Evolutionary conservation across 495 filamentous ascomycete species (phyloP).

Genomic region (Podospora sp.): DNA sequence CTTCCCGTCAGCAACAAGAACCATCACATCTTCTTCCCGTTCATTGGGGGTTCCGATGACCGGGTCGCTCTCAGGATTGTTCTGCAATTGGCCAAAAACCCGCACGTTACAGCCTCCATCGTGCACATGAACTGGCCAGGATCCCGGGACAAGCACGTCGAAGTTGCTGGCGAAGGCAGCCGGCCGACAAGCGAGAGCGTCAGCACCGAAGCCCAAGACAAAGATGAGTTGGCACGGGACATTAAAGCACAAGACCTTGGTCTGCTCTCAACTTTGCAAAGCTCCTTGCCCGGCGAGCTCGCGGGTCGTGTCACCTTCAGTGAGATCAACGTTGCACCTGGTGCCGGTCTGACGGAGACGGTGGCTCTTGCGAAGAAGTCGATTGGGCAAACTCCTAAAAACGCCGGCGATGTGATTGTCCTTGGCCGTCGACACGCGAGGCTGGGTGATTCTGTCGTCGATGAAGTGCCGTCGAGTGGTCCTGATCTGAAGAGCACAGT

Average conservation of each 20-base stretch:
- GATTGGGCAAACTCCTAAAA: constrained; percentile 62
- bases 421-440: constrained; percentile 61
- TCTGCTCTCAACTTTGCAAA: constrained; percentile 65
- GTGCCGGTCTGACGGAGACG: constrained; percentile 28
- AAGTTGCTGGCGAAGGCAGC: constrained; percentile 12
- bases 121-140: constrained; percentile 50
- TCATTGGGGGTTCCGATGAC: constrained; percentile 85
- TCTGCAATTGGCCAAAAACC: constrained; percentile 76
- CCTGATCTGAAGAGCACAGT: constrained; percentile 61
- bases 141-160: constrained; percentile 12
- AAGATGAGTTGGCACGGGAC: constrained; percentile 34
- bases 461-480: not conserved
- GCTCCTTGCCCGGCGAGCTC: constrained; percentile 62
- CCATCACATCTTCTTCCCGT: constrained; percentile 87
- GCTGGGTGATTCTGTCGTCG: constrained; percentile 30
- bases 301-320: constrained; percentile 64
- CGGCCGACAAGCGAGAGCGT: not conserved
- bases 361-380: constrained; percentile 57
- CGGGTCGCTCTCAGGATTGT: constrained; percentile 77
- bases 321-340: constrained; percentile 35
- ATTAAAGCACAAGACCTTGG: constrained; percentile 54
- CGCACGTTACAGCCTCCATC: constrained; percentile 73
- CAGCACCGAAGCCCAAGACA: not conserved
- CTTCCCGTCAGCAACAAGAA: constrained; percentile 62
- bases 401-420: constrained; percentile 78